phyloP scores from a whole-genome alignment of 1,139 yeast genomes.

The Blastobotrys niveus region DNA sequence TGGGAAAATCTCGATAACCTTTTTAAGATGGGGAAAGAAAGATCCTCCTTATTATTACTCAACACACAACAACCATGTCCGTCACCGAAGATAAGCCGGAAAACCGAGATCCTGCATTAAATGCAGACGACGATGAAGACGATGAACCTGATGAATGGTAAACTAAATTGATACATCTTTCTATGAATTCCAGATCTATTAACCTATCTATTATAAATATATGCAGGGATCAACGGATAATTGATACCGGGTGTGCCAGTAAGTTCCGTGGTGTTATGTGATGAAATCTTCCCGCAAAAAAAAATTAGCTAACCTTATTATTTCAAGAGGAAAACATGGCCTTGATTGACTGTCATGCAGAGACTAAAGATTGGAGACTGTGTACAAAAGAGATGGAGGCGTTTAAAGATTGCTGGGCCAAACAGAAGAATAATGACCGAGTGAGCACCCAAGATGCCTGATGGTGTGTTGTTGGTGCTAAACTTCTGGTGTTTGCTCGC shows the following conservation, averaged over 20 bases:
- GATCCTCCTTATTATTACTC: too few relatives aligned
- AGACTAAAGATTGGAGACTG: conserved; percentile 67
- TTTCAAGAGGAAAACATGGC: conserved; percentile 49
- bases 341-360: conserved; percentile 66
- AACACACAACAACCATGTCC: too few relatives aligned
- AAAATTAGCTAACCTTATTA: neutral
- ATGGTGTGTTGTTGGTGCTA: too few relatives aligned
- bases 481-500: too few relatives aligned
- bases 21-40: too few relatives aligned
- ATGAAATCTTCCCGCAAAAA: too few relatives aligned
- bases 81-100: too few relatives aligned
- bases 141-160: conserved; percentile 59
- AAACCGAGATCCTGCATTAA: too few relatives aligned
- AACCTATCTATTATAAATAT: neutral
- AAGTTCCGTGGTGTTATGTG: conserved; percentile 22
- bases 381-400: conserved; percentile 62
- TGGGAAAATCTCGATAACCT: neutral
- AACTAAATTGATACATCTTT: conserved; percentile 9
- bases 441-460: conserved; percentile 21
- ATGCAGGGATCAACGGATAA: conserved; percentile 57
- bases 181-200: neutral
- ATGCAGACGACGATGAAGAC: conserved; percentile 32
- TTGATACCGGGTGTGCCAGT: conserved; percentile 62
- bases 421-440: conserved; percentile 51
- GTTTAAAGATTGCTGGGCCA: conserved; percentile 63